Evolutionary conservation across 306 rosid genomes (phyloP), one percentile per base, ranked within the genome.

Genomic region (Parietaria judaica): DNA sequence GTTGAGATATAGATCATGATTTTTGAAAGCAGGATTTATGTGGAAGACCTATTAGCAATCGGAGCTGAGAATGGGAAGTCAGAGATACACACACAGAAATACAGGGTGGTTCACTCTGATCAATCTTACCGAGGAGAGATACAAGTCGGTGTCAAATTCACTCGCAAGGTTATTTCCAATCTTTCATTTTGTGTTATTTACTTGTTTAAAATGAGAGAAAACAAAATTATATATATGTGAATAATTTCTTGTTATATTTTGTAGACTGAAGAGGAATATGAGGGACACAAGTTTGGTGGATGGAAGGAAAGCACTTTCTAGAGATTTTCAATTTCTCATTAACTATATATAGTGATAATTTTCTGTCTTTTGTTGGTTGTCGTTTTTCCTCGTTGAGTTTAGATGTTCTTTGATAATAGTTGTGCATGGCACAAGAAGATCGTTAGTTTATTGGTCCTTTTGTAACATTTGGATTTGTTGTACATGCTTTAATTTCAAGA

Each of bases 91-190:
- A 68, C 85, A 14, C 69, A 51, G 51, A 85, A 81, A 72, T 91
- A 88, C 58, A 80, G 76, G 0, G 81, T 91, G 4, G 86, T 91
- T 63, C 62, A 72, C 11, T 60, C 72, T 3, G 67, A 91, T 58
- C 68, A 77, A 38, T 73, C 77, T 66, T 91, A 80, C n/a, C 73
- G 70, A 0, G 98, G 98, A 54, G 95, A 92, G 51, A 74, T 88
- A 52, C 83, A 75, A 85, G 92, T 84, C 31, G 95, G 85, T 34
- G 61, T 92, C 50, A 77, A 70, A 49, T 49, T 49, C 53, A 49
- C 53, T 49, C 14, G 15, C 8, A 49, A 49, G 53, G 53, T 49
- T 4, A 49, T 49, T 11, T 3, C 31, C 31, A 46, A 8, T 13
- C 8, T 8, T 46, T 46, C 50, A 1, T 46, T 46, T 8, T 4